phyloP scores from a whole-genome alignment of 192 early-diverging fungal species.

The Coemansia sp. region DNA sequence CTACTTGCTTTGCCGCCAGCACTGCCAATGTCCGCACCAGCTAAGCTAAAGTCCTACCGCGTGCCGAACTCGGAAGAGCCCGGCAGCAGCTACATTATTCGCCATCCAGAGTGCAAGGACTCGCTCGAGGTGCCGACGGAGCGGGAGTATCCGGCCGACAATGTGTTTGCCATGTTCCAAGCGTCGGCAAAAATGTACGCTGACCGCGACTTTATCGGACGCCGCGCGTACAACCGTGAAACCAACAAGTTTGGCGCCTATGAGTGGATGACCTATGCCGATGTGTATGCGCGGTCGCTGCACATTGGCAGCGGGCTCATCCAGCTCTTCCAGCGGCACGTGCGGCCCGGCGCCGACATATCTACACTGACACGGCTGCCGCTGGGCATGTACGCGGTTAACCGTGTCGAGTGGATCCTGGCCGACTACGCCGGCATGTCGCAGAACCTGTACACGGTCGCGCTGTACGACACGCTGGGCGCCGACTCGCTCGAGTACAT shows the following conservation, averaged over 20 bases:
- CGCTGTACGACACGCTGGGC: constrained; percentile 89
- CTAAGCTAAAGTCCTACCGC: constrained; percentile 37
- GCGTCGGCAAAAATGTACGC: constrained; percentile 52
- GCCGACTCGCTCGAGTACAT: constrained; percentile 79
- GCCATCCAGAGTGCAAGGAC: constrained; percentile 39
- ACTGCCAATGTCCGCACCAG: neutral
- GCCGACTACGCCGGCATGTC: constrained; percentile 62
- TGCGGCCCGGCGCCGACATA: constrained; percentile 34
- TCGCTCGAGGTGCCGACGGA: constrained; percentile 14
- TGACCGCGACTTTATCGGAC: constrained; percentile 61
- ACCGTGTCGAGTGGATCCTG: constrained; percentile 75
- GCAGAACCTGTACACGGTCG: constrained; percentile 65
- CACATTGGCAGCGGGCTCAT: constrained; percentile 69
- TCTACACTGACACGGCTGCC: constrained; percentile 30
- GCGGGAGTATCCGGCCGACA: constrained; percentile 29
- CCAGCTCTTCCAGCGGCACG: constrained; percentile 55
- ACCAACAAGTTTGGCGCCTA: constrained; percentile 63
- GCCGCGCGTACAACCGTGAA: constrained; percentile 57
- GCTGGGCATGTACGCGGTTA: constrained; percentile 70
- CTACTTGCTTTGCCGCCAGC: too few species aligned
- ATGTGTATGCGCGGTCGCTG: constrained; percentile 57
- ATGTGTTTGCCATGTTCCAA: constrained; percentile 42
- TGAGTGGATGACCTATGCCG: constrained; percentile 67
- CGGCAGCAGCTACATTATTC: constrained; percentile 41
- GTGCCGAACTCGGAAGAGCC: constrained; percentile 48